Conservation (phyloP, 768 basidiomycete genomes). For the Lactifluus echinatus region DNA sequence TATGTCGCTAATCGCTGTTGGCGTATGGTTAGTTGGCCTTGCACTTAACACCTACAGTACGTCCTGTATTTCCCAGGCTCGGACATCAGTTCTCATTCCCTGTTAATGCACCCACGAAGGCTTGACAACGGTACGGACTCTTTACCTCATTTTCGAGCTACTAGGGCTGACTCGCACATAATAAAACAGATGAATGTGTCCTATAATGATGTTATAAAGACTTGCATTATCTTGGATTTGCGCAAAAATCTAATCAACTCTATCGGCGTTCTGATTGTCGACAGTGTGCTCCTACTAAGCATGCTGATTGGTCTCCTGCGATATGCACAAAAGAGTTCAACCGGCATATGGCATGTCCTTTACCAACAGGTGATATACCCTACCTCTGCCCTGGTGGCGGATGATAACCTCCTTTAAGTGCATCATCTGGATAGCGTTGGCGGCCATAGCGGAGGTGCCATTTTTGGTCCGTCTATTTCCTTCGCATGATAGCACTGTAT, state of each 20-base stretch:
- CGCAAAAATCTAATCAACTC: background rate
- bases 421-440: background rate
- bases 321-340: background rate
- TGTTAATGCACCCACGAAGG: background rate
- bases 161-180: background rate
- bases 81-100: background rate
- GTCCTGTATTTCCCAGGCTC: background rate
- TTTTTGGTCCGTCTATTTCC: background rate
- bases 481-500: background rate
- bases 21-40: background rate
- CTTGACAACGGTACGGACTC: background rate
- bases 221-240: background rate
- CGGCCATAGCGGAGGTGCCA: background rate
- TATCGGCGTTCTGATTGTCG: background rate
- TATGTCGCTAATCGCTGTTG: background rate
- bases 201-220: background rate
- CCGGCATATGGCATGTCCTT: background rate
- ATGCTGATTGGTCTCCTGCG: background rate
- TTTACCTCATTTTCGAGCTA: background rate
- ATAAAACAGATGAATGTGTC: background rate
- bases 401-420: background rate
- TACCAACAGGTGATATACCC: constrained; percentile 1
- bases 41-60: background rate
- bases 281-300: background rate
- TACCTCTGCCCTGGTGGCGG: background rate